These are phyloP conservation scores for Lepidium aucheri DNA, from an alignment of 345 rosid genomes.

Conservation along the genomic window DNA sequence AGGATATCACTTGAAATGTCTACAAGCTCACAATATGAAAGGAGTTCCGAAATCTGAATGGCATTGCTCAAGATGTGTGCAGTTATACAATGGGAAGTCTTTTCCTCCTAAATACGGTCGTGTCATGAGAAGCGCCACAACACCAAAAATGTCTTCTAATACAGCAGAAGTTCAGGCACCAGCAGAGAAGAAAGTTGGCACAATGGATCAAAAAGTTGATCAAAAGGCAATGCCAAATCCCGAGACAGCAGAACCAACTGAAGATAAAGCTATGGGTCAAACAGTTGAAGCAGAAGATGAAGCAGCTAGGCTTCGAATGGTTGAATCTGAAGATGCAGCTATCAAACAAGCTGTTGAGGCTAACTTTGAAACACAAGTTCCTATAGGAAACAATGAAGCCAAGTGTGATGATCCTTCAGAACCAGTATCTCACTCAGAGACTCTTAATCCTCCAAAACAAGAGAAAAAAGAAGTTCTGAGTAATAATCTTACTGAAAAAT, in stretches of 20 bases:
- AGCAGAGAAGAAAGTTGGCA: constrained; percentile 48
- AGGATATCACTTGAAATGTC: constrained; percentile 85
- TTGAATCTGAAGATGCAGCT: constrained; percentile 19
- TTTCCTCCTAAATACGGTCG: constrained; percentile 97
- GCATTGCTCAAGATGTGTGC: constrained; percentile 84
- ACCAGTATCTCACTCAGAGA: constrained; percentile 6
- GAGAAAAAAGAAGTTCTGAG: constrained; percentile 11
- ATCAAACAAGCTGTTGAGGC: constrained; percentile 4
- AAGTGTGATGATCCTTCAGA: constrained; percentile 4
- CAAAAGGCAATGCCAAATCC: constrained; percentile 20
- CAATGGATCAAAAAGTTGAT: constrained; percentile 34
- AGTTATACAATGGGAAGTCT: constrained; percentile 77
- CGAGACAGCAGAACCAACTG: constrained; percentile 3
- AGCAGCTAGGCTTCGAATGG: not conserved
- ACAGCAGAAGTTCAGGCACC: constrained; percentile 41
- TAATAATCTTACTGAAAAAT: not conserved
- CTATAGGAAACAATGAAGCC: not conserved
- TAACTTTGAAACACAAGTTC: not conserved
- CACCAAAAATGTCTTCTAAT: constrained; percentile 49
- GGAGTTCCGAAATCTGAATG: constrained; percentile 90
- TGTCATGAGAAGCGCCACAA: constrained; percentile 58
- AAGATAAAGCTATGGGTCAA: not conserved
- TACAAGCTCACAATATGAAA: constrained; percentile 57
- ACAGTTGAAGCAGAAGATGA: constrained; percentile 1
- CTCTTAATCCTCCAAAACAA: not conserved